These are phyloP conservation scores for Eimeria tenella DNA, from an alignment of 169 alveolate genomes.

Conservation along the genomic window DNA sequence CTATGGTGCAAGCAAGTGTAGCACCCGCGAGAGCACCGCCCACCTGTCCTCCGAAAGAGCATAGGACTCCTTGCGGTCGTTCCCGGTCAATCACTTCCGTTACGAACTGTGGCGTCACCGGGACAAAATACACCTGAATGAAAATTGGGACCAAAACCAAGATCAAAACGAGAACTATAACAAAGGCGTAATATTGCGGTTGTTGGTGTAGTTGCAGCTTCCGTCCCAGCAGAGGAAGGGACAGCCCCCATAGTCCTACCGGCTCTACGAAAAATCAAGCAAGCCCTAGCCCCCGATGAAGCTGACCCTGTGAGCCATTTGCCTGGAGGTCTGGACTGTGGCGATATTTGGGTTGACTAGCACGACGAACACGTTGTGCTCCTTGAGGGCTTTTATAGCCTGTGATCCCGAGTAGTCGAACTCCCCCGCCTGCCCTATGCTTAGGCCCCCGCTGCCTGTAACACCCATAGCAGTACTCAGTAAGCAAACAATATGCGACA, in stretches of 20 bases:
- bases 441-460: slow-evolving; percentile 89
- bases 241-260: no score
- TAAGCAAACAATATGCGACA: not conserved
- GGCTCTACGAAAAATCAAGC: not conserved
- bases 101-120: slow-evolving; percentile 92
- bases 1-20: not conserved
- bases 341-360: slow-evolving; percentile 94
- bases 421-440: slow-evolving; percentile 95
- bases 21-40: not conserved
- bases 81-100: slow-evolving; percentile 88
- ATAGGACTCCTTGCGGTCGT: slow-evolving; percentile 92
- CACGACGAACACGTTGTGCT: slow-evolving; percentile 89
- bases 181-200: no score
- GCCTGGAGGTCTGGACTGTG: slow-evolving; percentile 92
- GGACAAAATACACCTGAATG: slow-evolving; percentile 88
- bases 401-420: slow-evolving; percentile 94
- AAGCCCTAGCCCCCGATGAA: not conserved
- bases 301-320: slow-evolving; percentile 84
- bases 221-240: no score
- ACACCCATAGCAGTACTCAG: not conserved
- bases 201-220: no score
- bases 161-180: no score
- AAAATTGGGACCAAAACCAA: not conserved
- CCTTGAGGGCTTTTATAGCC: slow-evolving; percentile 92
- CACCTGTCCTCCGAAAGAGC: slow-evolving; percentile 91